These are phyloP conservation scores for Thermothelomyces thermophilus DNA, from an alignment of 2,329 filamentous ascomycete species.

Conservation along the genomic window DNA sequence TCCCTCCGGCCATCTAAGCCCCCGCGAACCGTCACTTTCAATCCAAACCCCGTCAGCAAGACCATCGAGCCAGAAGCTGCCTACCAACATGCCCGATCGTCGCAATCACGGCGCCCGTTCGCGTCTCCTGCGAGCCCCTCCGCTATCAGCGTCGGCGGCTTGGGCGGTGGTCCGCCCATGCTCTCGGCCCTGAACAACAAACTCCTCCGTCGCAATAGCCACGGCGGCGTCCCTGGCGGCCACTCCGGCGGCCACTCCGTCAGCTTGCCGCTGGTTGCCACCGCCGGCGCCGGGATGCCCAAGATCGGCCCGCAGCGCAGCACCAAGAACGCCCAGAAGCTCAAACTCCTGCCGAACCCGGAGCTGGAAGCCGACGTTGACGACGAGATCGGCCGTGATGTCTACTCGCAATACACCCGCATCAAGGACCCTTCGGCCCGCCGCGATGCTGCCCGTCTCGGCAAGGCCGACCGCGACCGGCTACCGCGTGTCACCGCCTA, in stretches of 20 bases:
- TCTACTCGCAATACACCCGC: slow-evolving; percentile 94
- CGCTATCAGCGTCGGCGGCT: slow-evolving; percentile 38
- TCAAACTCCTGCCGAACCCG: slow-evolving; percentile 92
- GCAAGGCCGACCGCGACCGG: slow-evolving; percentile 84
- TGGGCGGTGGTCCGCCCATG: slow-evolving; percentile 47
- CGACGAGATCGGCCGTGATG: slow-evolving; percentile 87
- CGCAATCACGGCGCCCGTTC: slow-evolving; percentile 29
- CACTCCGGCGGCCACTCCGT: slow-evolving; percentile 29
- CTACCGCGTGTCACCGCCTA: slow-evolving; percentile 92
- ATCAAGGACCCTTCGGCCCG: slow-evolving; percentile 95
- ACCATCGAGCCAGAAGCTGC: slow-evolving; percentile 49
- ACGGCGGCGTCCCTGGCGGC: slow-evolving; percentile 51
- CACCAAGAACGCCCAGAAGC: slow-evolving; percentile 90
- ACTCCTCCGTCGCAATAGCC: slow-evolving; percentile 77
- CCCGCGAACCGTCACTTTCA: slow-evolving; percentile 68
- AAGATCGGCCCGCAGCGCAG: slow-evolving; percentile 95
- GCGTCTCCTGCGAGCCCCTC: slow-evolving; percentile 30
- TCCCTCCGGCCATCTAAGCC: slow-evolving; percentile 33
- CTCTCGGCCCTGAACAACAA: slow-evolving; percentile 81
- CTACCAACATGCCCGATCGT: slow-evolving; percentile 22
- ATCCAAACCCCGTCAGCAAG: slow-evolving; percentile 59
- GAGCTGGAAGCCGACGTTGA: slow-evolving; percentile 70
- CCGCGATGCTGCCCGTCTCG: slow-evolving; percentile 82
- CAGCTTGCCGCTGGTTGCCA: slow-evolving; percentile 18
- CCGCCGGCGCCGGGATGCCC: slow-evolving; percentile 35